These are phyloP conservation scores for Daldinia sp. DNA, from an alignment of 2,329 filamentous ascomycete genomes.

Conservation along the genomic window DNA sequence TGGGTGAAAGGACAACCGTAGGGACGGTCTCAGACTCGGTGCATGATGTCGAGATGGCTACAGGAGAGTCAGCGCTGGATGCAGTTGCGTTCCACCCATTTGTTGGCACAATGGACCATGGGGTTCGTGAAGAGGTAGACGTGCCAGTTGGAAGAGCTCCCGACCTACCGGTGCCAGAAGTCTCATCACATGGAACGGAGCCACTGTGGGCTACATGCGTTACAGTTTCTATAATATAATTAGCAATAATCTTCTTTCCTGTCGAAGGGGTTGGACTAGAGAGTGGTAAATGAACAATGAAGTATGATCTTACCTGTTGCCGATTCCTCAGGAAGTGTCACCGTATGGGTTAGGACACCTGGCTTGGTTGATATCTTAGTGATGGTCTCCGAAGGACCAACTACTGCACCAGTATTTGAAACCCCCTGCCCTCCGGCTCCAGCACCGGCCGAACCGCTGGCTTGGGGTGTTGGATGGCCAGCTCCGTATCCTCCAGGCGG, in stretches of 20 bases:
- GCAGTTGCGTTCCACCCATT: constrained; percentile 51
- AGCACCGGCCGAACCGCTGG: constrained; percentile 35
- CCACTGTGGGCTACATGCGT: constrained; percentile 13
- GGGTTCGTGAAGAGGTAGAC: constrained; percentile 41
- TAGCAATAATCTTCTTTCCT: constrained; percentile 6
- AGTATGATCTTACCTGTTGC: constrained; percentile 30
- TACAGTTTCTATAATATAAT: constrained; percentile 24
- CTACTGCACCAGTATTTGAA: constrained; percentile 7
- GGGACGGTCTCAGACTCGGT: constrained; percentile 26
- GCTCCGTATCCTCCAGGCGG: constrained; percentile 46
- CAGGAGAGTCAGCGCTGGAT: constrained; percentile 29
- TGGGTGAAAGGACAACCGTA: constrained; percentile 32
- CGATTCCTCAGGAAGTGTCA: constrained; percentile 29
- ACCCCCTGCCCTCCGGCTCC: constrained; percentile 24
- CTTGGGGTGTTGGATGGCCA: constrained; percentile 36
- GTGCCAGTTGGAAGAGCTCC: constrained; percentile 34
- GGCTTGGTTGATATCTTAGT: constrained; percentile 32
- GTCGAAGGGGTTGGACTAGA: neutral
- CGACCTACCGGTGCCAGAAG: constrained; percentile 34
- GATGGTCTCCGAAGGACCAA: constrained; percentile 19
- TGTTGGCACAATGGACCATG: constrained; percentile 47
- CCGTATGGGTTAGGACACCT: constrained; percentile 32
- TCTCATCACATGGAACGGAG: constrained; percentile 41
- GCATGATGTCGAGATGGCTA: constrained; percentile 24
- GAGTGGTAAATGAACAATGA: neutral